Evolutionary conservation across 192 early-diverging fungal genomes (phyloP), one percentile per base, ranked within the genome.

Genomic region (Chytriomyces sp.): DNA sequence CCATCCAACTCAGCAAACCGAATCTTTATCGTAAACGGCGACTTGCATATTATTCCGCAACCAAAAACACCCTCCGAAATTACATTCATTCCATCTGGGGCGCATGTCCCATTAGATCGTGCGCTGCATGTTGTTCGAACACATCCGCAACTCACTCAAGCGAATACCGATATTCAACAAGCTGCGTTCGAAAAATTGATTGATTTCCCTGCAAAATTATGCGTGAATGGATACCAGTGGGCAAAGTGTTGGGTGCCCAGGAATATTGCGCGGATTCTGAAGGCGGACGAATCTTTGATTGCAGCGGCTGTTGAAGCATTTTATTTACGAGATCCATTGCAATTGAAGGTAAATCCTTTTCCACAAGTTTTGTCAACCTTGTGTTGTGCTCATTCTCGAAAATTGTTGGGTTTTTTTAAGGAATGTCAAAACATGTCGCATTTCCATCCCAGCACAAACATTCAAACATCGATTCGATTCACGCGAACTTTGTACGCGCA

Each of bases 401-500:
- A 35, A 35, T 35, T 35, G 35, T 35, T 35, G 35, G 35, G n/a
- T n/a, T n/a, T 35, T 35, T 35, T 35, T 35, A 1, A 35, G 35
- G 90, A 81, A 43, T 92, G 91, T 69, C 77, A 84, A 45, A 79
- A 74, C 24, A 95, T 95, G 92, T 64, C 65, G 45, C 65, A 76
- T 0, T 97, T 95, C 68, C 81, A 86, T 0, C 91, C 93, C 13
- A 81, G 86, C 67, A 82, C 88, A 13, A 79, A 70, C 66, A 85
- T 92, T 3, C 82, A 82, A 13, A 89, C 84, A 0, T 81, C 84
- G 0, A 89, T 95, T 11, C 67, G 81, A 50, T 93, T 96, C 69
- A 95, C 95, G 13, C 89, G 91, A 46, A 88, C 90, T 0, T 87
- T 92, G 45, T 99, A 95, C 78, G 95, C 97, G 0, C 94, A 98